Evolutionary conservation across 495 filamentous ascomycete species (phyloP), one percentile per base, ranked within the genome.

Genomic region (Penicillium subrubescens): DNA sequence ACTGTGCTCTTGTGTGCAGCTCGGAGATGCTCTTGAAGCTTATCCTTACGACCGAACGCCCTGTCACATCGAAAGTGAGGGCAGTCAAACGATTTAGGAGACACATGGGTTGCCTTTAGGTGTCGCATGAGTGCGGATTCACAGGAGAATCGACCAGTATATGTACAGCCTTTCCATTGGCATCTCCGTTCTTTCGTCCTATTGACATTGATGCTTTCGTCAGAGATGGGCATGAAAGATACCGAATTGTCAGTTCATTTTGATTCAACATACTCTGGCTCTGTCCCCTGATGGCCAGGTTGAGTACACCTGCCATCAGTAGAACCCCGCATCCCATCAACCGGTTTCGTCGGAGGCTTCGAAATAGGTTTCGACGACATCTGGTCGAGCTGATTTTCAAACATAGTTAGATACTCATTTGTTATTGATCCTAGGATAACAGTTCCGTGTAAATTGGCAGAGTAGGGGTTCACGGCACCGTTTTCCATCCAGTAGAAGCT

Each of bases 11-110:
- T 27, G 55, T 57, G 55, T 3, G 14, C 35, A 37, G 21, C 55
- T 23, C 66, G 63, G n/a, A 66, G 34, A 48, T 69, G 69, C 2
- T 59, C 55, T 12, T 60, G 23, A 12, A 71, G 17, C 14, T 71
- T 69, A 25, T 69, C 63, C 21, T 65, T 69, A 8, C 69, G 60
- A n/a, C 65, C 65, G 27, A 71, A 71, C 8, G 57, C 10, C 48
- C 11, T 62, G 5, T 17, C 17, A 27, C 66, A 71, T 1, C 60
- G 11, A 10, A 14, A 8, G 23, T 52, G 25, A 19, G 57, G 58
- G 25, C 67, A 72, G 37, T 62, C 34, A 12, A 53, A 67, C 12
- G 61, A 37, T 3, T 55, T 53, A 0, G 67, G 67, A 4, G 64
- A 51, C 10, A 72, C 57, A 44, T 73, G 70, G 2, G 56, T 66